Evolutionary conservation across 2,329 filamentous ascomycete species (phyloP), one percentile per base, ranked within the genome.

Genomic region (Cladosporium sp.): DNA sequence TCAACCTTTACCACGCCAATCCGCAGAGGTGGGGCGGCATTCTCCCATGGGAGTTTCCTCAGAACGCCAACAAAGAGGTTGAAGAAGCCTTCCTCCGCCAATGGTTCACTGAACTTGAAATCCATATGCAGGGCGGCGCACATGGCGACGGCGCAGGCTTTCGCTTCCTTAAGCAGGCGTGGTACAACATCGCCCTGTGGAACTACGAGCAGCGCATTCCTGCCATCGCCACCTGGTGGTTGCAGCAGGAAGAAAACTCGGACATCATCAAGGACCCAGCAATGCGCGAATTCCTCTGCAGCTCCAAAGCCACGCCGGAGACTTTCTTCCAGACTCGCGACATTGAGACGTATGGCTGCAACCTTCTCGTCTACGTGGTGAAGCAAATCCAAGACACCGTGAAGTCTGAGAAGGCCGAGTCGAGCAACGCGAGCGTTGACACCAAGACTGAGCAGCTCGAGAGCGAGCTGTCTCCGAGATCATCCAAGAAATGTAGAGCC

Each of bases 121-220:
- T 63, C 37, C 57, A 59, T 43, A 52, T 61, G 51, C 63, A 64
- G 50, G 62, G 64, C 36, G 57, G 56, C 29, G 57, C 53, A 4
- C 27, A 47, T 13, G 53, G 49, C n/a, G 36, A 18, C 12, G 58
- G 58, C 41, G 50, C 54, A 36, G 60, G 58, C 42, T 65, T 56
- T 52, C 50, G 56, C n/a, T 69, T 69, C 43, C 58, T 69, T 44
- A 67, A 67, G 56, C 61, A 67, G 41, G 65, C 60, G 13, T 66
- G 62, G 55, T 61, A 60, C 48, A 56, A 45, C 20, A 59, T 61
- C 50, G 64, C 66, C 2, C 20, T 60, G n/a, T 66, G 56, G 52
- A 69, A 69, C 43, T 47, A 58, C 19, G 41, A 63, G 17, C 37
- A 37, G 9, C 58, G 62, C 27, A 47, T 65, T 18, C 60, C 60